Base-by-base conservation (phyloP, 2,329 filamentous ascomycete species). In the Fusarium armeniacum region DNA sequence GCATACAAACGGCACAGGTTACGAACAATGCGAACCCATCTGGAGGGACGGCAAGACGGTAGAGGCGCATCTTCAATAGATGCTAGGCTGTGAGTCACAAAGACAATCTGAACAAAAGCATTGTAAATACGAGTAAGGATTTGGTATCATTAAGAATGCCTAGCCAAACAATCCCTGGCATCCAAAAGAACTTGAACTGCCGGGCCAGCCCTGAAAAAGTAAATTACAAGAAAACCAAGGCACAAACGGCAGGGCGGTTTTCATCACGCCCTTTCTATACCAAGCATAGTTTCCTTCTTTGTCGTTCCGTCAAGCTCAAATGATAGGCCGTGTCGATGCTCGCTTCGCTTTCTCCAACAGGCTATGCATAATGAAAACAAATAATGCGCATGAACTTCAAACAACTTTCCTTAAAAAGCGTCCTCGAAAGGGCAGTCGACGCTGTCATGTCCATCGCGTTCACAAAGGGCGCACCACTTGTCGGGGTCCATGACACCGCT, bases 391-490 rank as follows among this genome's bases (percentile, higher is more conserved):
- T 13, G 24, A 18, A 20, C 12, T 49, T 41, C 35, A 51, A 26
- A 35, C 20, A 49, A n/a, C 28, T 28, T n/a, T 9, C 33, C 46
- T 78, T 82, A 90, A 70, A 90, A 92, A 32, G 89, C 89, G 79
- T 97, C 93, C 81, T 97, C 94, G 80, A 97, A 92, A 15, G 94
- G 94, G 80, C 94, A 97, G 79, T 97, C 93, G 65, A 97, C 94
- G 76, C 95, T 98, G 80, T 98, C 93, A 78, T 99, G 96, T 16
- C 96, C 96, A 76, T 99, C 96, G 67, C 93, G 89, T 83, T 99
- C 96, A 78, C 96, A 99, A 45, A 98, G 85, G 18, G 96, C 96
- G 80, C 96, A 99, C 96, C 96, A 99, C 82, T 97, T 98, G 67
- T 91, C 88, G 57, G 90, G 88, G 75, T 98, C 93, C 70, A 95